Conservation (phyloP, 371 early-diverging fungal species). For the Mucor velutinosus region DNA sequence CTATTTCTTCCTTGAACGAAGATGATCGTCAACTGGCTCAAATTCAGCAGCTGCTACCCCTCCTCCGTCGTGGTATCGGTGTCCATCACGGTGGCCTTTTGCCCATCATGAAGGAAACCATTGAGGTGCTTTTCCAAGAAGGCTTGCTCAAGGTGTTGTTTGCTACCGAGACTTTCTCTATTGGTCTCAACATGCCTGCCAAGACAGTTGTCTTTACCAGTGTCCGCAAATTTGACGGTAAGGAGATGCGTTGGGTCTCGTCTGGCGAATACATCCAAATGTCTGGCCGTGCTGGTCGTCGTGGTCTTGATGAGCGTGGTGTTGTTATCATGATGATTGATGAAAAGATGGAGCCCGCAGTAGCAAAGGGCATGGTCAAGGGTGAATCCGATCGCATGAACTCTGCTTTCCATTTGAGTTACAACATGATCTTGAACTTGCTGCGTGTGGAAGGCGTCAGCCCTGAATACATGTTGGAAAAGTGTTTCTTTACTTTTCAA, state of each 20-base stretch:
- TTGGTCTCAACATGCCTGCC: constrained; percentile 99
- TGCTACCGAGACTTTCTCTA: constrained; percentile 99
- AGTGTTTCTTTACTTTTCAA: constrained; percentile 98
- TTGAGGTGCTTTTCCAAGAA: constrained; percentile 99
- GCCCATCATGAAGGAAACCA: constrained; percentile 99
- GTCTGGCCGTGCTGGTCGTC: constrained; percentile 97
- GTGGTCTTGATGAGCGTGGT: constrained; percentile 98
- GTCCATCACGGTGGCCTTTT: constrained; percentile 99
- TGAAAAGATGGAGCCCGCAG: constrained; percentile 94
- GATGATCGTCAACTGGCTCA: constrained; percentile 97
- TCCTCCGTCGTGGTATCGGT: constrained; percentile 97
- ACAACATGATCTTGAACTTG: constrained; percentile 99
- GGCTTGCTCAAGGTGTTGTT: constrained; percentile 98
- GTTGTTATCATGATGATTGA: constrained; percentile 98
- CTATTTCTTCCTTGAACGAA: constrained; percentile 85
- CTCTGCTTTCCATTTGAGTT: constrained; percentile 98
- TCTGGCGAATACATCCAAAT: constrained; percentile 99
- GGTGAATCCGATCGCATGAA: constrained; percentile 94
- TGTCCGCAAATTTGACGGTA: constrained; percentile 98
- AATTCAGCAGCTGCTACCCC: constrained; percentile 93
- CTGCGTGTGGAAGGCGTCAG: constrained; percentile 97
- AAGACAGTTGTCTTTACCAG: constrained; percentile 99
- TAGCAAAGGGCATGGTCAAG: constrained; percentile 94
- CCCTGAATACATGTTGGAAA: constrained; percentile 94
- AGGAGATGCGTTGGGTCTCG: constrained; percentile 82